These are phyloP conservation scores for Smithsoniella earleae DNA, from an alignment of 163 green algal genomes.

Conservation along the genomic window DNA sequence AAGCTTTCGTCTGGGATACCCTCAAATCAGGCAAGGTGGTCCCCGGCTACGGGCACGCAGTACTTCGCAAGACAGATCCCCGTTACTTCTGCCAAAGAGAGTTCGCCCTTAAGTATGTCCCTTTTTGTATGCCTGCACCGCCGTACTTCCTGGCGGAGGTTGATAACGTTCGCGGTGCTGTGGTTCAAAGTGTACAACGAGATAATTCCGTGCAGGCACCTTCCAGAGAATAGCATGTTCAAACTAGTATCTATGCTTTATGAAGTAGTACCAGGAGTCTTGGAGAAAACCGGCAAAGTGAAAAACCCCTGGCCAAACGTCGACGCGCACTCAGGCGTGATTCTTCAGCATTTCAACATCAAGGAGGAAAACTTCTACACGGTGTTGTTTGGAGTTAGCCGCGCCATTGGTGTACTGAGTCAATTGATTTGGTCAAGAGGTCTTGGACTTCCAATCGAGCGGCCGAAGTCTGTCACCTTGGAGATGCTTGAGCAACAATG, in stretches of 20 bases:
- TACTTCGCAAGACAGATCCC: conserved; percentile 92
- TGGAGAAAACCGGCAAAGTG: conserved; percentile 87
- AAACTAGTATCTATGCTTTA: conserved; percentile 85
- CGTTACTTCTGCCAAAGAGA: conserved; percentile 73
- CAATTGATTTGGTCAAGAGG: conserved; percentile 83
- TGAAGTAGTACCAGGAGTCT: conserved; percentile 83
- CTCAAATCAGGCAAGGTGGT: conserved; percentile 93
- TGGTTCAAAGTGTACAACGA: too few relatives aligned
- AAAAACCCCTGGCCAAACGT: conserved; percentile 99
- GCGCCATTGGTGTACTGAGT: conserved; percentile 81
- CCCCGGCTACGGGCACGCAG: conserved; percentile 93
- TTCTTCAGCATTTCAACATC: conserved; percentile 97
- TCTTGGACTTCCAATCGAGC: conserved; percentile 90
- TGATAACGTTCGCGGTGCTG: too few relatives aligned
- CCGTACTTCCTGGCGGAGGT: neutral
- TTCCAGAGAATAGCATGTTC: conserved; percentile 89
- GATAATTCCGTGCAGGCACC: conserved; percentile 58
- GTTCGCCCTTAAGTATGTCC: conserved; percentile 27
- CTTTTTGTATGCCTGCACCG: neutral
- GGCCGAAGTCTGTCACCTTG: conserved; percentile 83
- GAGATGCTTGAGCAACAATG: conserved; percentile 57
- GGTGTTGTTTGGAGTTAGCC: conserved; percentile 92
- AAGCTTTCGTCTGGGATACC: conserved; percentile 80
- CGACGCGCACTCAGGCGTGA: conserved; percentile 91
- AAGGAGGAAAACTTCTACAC: conserved; percentile 97